Evolutionary conservation across 352 stramenopile genomes (phyloP), one percentile per base, ranked within the genome.

Genomic region (Bremia lactucae): DNA sequence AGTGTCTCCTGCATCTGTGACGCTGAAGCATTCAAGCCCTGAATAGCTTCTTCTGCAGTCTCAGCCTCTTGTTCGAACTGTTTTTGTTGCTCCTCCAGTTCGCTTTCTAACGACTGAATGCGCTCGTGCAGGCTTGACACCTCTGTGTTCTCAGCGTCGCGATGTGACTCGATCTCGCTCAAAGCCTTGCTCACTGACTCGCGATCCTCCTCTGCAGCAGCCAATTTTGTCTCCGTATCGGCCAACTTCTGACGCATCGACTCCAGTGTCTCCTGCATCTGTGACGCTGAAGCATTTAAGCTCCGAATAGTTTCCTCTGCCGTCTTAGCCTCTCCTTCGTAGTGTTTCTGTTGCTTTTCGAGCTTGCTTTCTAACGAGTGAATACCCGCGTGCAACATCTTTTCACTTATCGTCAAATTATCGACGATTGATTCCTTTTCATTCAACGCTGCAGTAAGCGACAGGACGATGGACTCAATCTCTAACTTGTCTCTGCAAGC

Each of bases 71-170:
- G 31, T 29, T 47, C 28, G 9, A 29, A 49, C 47, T 62, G 47
- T 13, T 25, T 46, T 23, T 46, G 42, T 22, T 63, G 11, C 36
- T 54, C n/a, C 20, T 68, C 37, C 0, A 62, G 46, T 24, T 68
- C 59, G 11, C 26, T 41, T 21, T 59, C 48, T 24, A 62, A 22
- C 18, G 42, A 14, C 22, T 43, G 36, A 15, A 43, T 49, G 9
- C 24, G 46, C 29, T 46, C 18, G 14, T 52, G 42, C 3, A 53
- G 15, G 14, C 8, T 33, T 31, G 49, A 53, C 6, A 35, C 16
- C 28, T 61, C 42, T 2, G 26, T 31, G n/a, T 33, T 60, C 22
- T 58, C 43, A 18, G 44, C 36, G n/a, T 63, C 34, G 18, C 44
- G 46, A 3, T 46, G 28, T 18, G 41, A 40, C 19, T 52, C 45